Evolutionary conservation across 139 green algal genomes (phyloP), one percentile per base, ranked within the genome.

Genomic region (Chlamydomonas sp.): DNA sequence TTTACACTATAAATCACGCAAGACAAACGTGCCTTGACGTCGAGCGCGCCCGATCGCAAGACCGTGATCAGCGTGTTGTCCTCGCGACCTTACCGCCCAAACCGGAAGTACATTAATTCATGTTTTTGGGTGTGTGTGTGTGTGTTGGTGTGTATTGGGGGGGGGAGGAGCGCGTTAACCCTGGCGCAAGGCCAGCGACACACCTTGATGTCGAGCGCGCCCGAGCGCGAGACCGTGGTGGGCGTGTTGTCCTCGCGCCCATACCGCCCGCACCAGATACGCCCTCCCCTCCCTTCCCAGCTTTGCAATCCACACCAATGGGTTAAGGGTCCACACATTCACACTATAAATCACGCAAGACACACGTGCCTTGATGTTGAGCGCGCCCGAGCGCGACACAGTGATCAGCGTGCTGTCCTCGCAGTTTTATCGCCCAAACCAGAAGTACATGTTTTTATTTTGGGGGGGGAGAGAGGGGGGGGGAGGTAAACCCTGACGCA

Each of bases 171-270:
- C n/a, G n/a, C n/a, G n/a, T n/a, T n/a, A n/a, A n/a, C n/a, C n/a
- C n/a, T n/a, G n/a, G n/a, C n/a, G n/a, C n/a, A n/a, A n/a, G n/a
- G n/a, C n/a, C n/a, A n/a, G n/a, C n/a, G n/a, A n/a, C n/a, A n/a
- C n/a, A n/a, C n/a, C n/a, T n/a, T n/a, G n/a, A 91, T 86, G 67
- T 83, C 77, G 54, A 91, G 61, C 28, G 49, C 57, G 20, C 87
- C 87, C 59, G 43, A 20, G 20, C 20, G 13, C 16, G 43, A 26
- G 43, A 54, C 20, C 13, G 16, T 54, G 43, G 20, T 54, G 43
- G 43, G 43, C 16, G 43, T 54, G 43, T 20, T 54, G 43, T 30
- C 31, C 61, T 30, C 61, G 34, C 61, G 26, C 2, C 61, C 61
- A 5, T 35, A 8, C 29, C 22, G 16, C 37, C 3, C 35, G 22